These are phyloP conservation scores for Starmera amethionina DNA, from an alignment of 805 yeast genomes.

Conservation along the genomic window DNA sequence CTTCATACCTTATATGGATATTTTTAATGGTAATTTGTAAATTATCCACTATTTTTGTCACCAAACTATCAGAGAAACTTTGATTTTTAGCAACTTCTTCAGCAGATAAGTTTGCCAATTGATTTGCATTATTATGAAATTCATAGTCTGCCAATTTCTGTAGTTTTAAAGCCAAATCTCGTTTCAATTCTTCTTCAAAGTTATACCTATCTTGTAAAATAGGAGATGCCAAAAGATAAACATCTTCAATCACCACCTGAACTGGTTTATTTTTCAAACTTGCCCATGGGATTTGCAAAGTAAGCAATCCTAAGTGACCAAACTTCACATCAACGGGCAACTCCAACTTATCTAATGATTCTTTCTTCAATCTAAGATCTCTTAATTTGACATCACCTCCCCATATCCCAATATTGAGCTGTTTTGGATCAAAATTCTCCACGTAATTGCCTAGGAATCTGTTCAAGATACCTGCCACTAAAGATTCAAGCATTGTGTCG, in stretches of 20 bases:
- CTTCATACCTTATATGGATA: slow-evolving; percentile 91
- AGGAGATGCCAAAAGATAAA: slow-evolving; percentile 75
- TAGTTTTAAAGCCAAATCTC: slow-evolving; percentile 57
- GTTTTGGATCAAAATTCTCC: slow-evolving; percentile 93
- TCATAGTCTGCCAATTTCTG: slow-evolving; percentile 60
- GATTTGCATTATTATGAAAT: slow-evolving; percentile 35
- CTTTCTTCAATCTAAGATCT: slow-evolving; percentile 72
- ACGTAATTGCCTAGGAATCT: slow-evolving; percentile 65
- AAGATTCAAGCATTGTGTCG: slow-evolving; percentile 47
- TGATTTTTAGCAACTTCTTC: slow-evolving; percentile 48
- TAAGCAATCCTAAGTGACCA: slow-evolving; percentile 84
- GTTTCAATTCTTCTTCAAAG: slow-evolving; percentile 42
- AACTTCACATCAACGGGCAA: slow-evolving; percentile 81
- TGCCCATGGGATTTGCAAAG: slow-evolving; percentile 94
- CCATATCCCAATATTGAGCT: slow-evolving; percentile 94
- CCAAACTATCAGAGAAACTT: slow-evolving; percentile 75
- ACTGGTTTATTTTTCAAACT: slow-evolving; percentile 90
- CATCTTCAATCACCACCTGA: slow-evolving; percentile 76
- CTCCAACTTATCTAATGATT: slow-evolving; percentile 77
- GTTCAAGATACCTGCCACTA: slow-evolving; percentile 55
- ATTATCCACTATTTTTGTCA: slow-evolving; percentile 88
- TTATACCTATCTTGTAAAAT: slow-evolving; percentile 46
- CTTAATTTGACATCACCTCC: slow-evolving; percentile 88
- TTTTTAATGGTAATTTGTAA: slow-evolving; percentile 84
- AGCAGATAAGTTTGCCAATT: slow-evolving; percentile 22